phyloP scores from a whole-genome alignment of 2,329 filamentous ascomycete species.

The Tolypocladium cylindrosporum region DNA sequence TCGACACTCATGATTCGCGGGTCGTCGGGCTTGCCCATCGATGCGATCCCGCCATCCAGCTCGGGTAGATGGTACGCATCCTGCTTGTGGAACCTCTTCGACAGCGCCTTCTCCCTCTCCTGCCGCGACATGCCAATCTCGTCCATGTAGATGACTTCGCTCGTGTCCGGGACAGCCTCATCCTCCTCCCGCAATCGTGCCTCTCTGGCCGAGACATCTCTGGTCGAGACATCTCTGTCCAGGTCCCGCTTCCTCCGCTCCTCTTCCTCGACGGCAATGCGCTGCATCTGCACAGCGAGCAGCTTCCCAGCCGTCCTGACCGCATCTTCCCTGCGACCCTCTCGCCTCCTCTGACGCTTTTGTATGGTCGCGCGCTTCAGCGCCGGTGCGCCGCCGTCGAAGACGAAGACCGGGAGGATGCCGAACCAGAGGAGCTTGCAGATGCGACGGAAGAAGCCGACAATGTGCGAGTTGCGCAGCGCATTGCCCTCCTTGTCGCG shows the following conservation, averaged over 20 bases:
- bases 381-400: slow-evolving; percentile 86
- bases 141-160: slow-evolving; percentile 79
- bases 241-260: slow-evolving; percentile 45
- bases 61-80: slow-evolving; percentile 95
- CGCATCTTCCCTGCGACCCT: slow-evolving; percentile 89
- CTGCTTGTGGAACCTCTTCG: slow-evolving; percentile 75
- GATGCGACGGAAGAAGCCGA: slow-evolving; percentile 96
- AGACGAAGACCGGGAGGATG: slow-evolving; percentile 94
- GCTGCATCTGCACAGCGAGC: slow-evolving; percentile 88
- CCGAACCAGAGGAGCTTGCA: slow-evolving; percentile 97
- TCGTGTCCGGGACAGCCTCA: slow-evolving; percentile 52
- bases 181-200: slow-evolving; percentile 49
- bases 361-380: slow-evolving; percentile 88
- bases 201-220: slow-evolving; percentile 27
- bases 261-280: slow-evolving; percentile 76
- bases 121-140: slow-evolving; percentile 72
- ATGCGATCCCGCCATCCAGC: slow-evolving; percentile 64
- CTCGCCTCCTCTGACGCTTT: slow-evolving; percentile 65
- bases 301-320: slow-evolving; percentile 83
- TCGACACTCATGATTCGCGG: slow-evolving; percentile 93
- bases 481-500: slow-evolving; percentile 98
- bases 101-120: slow-evolving; percentile 69
- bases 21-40: slow-evolving; percentile 85
- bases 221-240: slow-evolving; percentile 28
- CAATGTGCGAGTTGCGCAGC: slow-evolving; percentile 86